Evolutionary conservation across 2,329 filamentous ascomycete species (phyloP), one percentile per base, ranked within the genome.

Genomic region (Pseudopyrenochaeta lycopersici): DNA sequence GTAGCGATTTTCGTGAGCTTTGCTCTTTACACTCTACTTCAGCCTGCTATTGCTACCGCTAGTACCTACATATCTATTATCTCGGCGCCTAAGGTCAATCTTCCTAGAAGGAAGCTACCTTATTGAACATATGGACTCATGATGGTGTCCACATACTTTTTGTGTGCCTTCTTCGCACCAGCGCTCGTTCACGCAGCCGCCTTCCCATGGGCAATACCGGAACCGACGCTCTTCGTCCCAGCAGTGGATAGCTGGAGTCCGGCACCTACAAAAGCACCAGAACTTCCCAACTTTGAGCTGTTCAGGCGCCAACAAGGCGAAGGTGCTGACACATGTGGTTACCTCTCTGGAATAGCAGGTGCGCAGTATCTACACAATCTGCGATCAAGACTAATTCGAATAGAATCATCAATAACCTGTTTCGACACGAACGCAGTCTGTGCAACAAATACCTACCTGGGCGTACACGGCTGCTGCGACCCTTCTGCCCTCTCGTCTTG

Each of bases 381-480:
- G 2, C 12, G 35, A 38, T 18, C 20, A 38, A 18, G 9, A 41
- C 39, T 27, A 20, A 41, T 23, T 14, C 23, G n/a, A 21, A 14
- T 35, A 76, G 72, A 56, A 45, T 63, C 56, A 9, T 63, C 71
- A 15, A 51, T 74, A 52, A 73, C 71, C 14, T 76, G 72, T 33
- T 55, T 58, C 27, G 63, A 65, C 33, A 44, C 59, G 1, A 58
- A 56, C 30, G 50, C 60, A 21, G 59, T 67, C 30, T 76, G 73
- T 57, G 72, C 72, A 29, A 75, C 72, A 43, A 74, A 74, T 50
- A 66, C 63, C 6, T 58, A 52, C 49, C 62, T 63, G 14, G 70
- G 65, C 36, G 67, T 68, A 3, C 71, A 74, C 31, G 72, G 72
- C 42, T 76, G 73, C 60, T 76, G 73, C 55, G 51, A 72, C 39